A percentile compares a stretch with the other conserved stretches of the same genome.
phyloP scores from a whole-genome alignment of 208 protist genomes.

The Naegleria fowleri region DNA sequence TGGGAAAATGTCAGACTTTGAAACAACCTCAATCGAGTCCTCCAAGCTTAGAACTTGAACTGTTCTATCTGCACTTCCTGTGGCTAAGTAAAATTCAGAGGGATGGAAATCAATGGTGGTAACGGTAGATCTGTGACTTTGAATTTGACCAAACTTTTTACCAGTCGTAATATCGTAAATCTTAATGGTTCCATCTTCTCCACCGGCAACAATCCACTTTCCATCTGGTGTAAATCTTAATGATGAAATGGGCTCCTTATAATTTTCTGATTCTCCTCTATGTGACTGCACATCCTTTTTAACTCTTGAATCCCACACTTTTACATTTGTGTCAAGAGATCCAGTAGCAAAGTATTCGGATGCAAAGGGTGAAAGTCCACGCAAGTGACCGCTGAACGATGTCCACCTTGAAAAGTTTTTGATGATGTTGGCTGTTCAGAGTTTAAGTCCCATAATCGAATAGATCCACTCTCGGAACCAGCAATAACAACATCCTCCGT shows the following conservation, averaged over 20 bases:
- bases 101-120: constrained; percentile 51
- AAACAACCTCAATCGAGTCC: neutral
- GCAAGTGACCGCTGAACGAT: constrained; percentile 39
- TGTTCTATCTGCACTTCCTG: constrained; percentile 41
- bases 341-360: constrained; percentile 50
- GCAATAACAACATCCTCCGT: constrained; percentile 44
- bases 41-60: constrained; percentile 49
- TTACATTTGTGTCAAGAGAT: constrained; percentile 49
- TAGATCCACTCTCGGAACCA: constrained; percentile 41
- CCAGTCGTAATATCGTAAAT: constrained; percentile 54
- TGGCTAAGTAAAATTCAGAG: constrained; percentile 49
- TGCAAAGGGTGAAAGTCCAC: constrained; percentile 52
- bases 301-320: constrained; percentile 53
- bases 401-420: constrained; percentile 37
- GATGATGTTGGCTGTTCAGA: constrained; percentile 36
- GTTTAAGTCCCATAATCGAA: constrained; percentile 51
- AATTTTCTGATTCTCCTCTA: constrained; percentile 43
- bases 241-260: constrained; percentile 26
- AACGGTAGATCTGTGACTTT: constrained; percentile 35
- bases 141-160: constrained; percentile 37
- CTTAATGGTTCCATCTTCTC: constrained; percentile 34
- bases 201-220: constrained; percentile 45
- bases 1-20: constrained; percentile 18
- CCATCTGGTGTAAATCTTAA: constrained; percentile 53
- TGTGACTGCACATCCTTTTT: constrained; percentile 34